Evolutionary conservation across 768 basidiomycete genomes (phyloP), one percentile per base, ranked within the genome.

Genomic region (Mycena venus): DNA sequence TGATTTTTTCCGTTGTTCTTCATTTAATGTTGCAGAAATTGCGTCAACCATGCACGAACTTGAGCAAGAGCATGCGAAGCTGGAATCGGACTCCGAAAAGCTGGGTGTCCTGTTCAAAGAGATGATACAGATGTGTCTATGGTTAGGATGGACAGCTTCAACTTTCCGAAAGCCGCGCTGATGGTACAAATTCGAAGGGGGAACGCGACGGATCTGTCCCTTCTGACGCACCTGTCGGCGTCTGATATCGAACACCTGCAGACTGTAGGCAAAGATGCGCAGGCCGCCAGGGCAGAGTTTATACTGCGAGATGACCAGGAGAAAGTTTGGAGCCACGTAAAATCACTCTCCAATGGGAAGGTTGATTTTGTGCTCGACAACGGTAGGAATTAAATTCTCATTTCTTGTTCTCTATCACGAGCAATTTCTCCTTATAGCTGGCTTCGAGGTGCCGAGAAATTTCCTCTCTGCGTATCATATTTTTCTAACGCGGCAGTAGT

Each of bases 151-250:
- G 10, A 31, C 59, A 70, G 44, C 42, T 56, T 63, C n/a, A 23
- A 38, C 23, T 17, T 55, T 29, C 4, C 61, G 15, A 44, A 23
- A 29, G 51, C 34, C 47, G 14, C 29, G 25, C 36, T 60, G 63
- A 63, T 23, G 36, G 29, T 27, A 49, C 62, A 25, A 36, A 38
- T 59, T 58, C 74, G 0, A 38, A 97, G 96, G 96, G 97, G 97
- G 55, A 99, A 99, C 81, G 96, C 97, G 17, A 98, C 97, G 93
- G 98, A 99, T 82, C 88, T 99, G 5, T 97, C 96, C 0, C 90
- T 99, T 15, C 87, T 99, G 31, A 96, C 96, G 1, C 94, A 96
- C 77, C 84, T 98, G 67, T 92, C 94, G 0, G 90, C 93, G 34
- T 90, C 91, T 8, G 96, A 99, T 78, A 95, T 99, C 21, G 90